These are phyloP conservation scores for Fusarium pilosicola DNA, from an alignment of 2,329 filamentous ascomycete genomes.

Conservation along the genomic window DNA sequence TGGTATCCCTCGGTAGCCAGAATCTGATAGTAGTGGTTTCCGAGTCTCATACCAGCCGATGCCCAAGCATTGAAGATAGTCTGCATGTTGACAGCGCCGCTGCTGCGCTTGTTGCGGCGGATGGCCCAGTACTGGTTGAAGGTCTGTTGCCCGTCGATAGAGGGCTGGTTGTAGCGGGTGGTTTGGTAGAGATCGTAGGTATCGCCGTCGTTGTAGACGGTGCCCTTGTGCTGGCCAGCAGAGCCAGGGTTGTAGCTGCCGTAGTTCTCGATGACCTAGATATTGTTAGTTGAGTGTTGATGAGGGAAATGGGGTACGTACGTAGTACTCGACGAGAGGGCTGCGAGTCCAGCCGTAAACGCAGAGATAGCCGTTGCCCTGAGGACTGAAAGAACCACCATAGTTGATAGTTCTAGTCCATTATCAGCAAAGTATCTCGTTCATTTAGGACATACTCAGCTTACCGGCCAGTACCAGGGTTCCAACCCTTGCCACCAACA, in stretches of 20 bases:
- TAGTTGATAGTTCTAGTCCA: slow-evolving; percentile 9
- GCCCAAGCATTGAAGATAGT: slow-evolving; percentile 14
- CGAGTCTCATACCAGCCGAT: slow-evolving; percentile 6
- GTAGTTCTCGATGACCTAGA: slow-evolving; percentile 1
- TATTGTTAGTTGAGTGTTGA: rapidly evolving
- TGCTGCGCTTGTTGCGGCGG: slow-evolving; percentile 13
- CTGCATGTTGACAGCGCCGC: slow-evolving; percentile 18
- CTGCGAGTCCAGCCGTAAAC: slow-evolving; percentile 17
- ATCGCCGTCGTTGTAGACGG: slow-evolving; percentile 14
- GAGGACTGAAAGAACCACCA: slow-evolving; percentile 7
- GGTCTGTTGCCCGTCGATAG: slow-evolving; percentile 16
- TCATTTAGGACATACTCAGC: rapidly evolving
- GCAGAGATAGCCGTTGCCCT: slow-evolving; percentile 14
- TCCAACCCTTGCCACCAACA: slow-evolving; percentile 21
- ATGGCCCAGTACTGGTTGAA: slow-evolving; percentile 26
- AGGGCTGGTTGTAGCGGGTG: slow-evolving; percentile 1
- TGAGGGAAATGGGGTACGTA: rapidly evolving
- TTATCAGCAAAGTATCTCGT: background rate
- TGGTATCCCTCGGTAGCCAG: slow-evolving; percentile 20
- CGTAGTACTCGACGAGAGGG: slow-evolving; percentile 20
- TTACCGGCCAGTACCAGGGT: slow-evolving; percentile 19
- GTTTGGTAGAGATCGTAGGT: slow-evolving; percentile 12
- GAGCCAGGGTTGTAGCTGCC: background rate
- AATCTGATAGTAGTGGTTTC: slow-evolving; percentile 21
- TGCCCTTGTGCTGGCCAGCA: slow-evolving; percentile 4